Evolutionary conservation across 2,329 filamentous ascomycete genomes (phyloP).

Genomic region (Pseudogymnoascus sp.): DNA sequence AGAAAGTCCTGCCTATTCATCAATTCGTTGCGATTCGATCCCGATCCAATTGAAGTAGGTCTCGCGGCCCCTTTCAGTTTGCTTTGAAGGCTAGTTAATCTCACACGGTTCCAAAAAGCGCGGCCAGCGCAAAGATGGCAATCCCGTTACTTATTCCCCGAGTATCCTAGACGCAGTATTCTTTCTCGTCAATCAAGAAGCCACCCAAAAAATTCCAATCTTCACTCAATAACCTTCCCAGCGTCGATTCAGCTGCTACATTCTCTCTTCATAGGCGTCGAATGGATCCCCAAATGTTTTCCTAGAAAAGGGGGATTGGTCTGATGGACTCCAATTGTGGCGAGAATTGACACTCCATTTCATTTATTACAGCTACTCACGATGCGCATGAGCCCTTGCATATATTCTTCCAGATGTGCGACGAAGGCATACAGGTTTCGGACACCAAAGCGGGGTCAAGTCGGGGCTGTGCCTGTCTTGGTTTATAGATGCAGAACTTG

Average conservation of each 20-base stretch:
- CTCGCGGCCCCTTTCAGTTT: neutral
- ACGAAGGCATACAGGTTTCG: neutral
- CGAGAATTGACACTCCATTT: neutral
- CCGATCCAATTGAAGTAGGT: neutral
- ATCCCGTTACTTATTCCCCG: neutral
- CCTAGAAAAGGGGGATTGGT: neutral
- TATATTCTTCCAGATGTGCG: neutral
- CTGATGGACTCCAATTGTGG: neutral
- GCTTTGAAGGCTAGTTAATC: neutral
- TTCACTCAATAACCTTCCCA: neutral
- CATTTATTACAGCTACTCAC: neutral
- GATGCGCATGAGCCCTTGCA: neutral
- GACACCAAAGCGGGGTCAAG: neutral
- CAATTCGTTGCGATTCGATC: neutral
- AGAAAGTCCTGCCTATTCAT: neutral
- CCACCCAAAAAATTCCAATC: neutral
- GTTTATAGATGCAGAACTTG: neutral
- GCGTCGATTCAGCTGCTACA: neutral
- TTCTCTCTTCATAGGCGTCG: neutral
- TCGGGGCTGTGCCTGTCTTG: neutral
- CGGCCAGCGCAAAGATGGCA: neutral
- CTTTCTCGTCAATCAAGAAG: neutral
- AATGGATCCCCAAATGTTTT: neutral
- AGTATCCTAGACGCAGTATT: neutral
- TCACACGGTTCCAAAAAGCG: neutral